Conservation (phyloP, 352 stramenopile genomes). For the Elongisporangium prolatum region DNA sequence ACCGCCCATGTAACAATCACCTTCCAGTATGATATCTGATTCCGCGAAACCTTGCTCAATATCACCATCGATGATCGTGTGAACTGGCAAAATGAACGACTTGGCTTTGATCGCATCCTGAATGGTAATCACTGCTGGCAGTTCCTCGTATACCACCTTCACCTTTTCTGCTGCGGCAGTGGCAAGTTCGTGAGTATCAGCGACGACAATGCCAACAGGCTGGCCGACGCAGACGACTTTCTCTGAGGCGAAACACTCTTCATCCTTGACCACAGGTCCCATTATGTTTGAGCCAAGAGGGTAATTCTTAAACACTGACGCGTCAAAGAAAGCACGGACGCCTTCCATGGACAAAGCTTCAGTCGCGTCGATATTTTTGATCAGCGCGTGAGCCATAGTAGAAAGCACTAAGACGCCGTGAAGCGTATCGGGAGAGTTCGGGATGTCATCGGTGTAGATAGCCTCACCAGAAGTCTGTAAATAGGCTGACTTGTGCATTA, state of each 20-base stretch:
- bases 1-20: constrained; percentile 87
- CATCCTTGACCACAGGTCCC: constrained; percentile 77
- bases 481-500: constrained; percentile 92
- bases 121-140: constrained; percentile 91
- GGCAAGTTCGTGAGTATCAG: constrained; percentile 74
- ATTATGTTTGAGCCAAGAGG: constrained; percentile 74
- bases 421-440: constrained; percentile 77
- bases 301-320: constrained; percentile 57
- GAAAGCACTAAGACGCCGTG: constrained; percentile 92
- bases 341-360: constrained; percentile 83
- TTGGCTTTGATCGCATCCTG: constrained; percentile 91
- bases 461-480: constrained; percentile 94
- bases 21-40: constrained; percentile 76
- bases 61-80: constrained; percentile 85
- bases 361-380: constrained; percentile 85
- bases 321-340: constrained; percentile 86
- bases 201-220: constrained; percentile 79
- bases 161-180: constrained; percentile 78
- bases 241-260: constrained; percentile 81
- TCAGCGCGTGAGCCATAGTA: constrained; percentile 63
- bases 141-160: constrained; percentile 85
- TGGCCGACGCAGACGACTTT: constrained; percentile 76
- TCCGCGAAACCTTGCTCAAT: constrained; percentile 62
- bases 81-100: constrained; percentile 86
- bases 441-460: constrained; percentile 94